Base-by-base conservation (phyloP, 257 asterid genomes). In the Ehretia macrophylla region DNA sequence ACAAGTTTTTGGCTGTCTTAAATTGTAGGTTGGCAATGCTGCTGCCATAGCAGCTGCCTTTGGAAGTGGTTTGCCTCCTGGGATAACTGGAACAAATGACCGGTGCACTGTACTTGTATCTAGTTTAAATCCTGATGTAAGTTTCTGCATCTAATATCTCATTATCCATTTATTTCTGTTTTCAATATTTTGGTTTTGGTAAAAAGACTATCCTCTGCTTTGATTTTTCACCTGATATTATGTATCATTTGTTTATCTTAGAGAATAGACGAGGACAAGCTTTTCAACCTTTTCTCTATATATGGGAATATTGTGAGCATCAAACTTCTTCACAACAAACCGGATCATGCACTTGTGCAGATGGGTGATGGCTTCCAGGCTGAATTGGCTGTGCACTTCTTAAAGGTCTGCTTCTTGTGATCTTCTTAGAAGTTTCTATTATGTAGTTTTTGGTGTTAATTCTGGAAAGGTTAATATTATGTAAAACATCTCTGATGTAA, bases 301-400 rank as follows among this genome's bases (percentile, higher is more conserved):
- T 92, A 92, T 63, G 99, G 99, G 45, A 92, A 92, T 81, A 88
- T 92, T 70, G 72, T 79, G 55, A 83, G 96, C 69, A 80, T 93
- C 81, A 93, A 93, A 84, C 77, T 93, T 73, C 96, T 93, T 46
- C 97, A 91, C 9, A 88, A 86, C 63, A 93, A 93, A 70, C 99
- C 94, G 23, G 99, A 93, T 75, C 99, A 93, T 75, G 97, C 95
- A 27, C 72, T 93, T 51, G 92, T 93, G 58, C 96, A 93, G 82
- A 81, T 93, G 97, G 95, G 96, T 48, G 99, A 89, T 77, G 99
- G 99, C 57, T 89, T 92, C 73, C 97, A 93, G 82, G 96, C 99
- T 67, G 99, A 93, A 73, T 69, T 93, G 83, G 99, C 97, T 51
- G 96, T 93, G 56, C 96, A 93, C 78, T 93, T 88, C 66, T 70